phyloP scores from a whole-genome alignment of 2,329 filamentous ascomycete genomes.

The Teratosphaeria nubilosa region DNA sequence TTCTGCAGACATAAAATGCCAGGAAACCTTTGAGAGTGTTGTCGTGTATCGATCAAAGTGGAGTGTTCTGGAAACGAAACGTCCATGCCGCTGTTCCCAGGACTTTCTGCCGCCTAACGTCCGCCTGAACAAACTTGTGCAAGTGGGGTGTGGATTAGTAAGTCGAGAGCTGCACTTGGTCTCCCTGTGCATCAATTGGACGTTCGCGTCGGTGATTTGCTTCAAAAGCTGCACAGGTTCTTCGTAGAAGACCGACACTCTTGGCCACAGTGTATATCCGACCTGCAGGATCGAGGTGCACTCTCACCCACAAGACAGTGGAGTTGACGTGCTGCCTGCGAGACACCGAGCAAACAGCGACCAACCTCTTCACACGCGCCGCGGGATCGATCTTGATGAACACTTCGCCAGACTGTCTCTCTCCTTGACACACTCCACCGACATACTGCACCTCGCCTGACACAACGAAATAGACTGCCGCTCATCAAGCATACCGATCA shows the following conservation, averaged over 20 bases:
- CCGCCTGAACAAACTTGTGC: background rate
- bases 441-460: conserved; percentile 1
- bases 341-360: background rate
- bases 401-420: background rate
- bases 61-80: background rate
- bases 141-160: background rate
- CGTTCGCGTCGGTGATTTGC: background rate
- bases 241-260: background rate
- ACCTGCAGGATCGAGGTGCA: background rate
- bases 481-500: background rate
- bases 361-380: conserved; percentile 1
- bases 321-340: background rate
- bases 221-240: background rate
- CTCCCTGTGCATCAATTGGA: background rate
- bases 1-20: background rate
- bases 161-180: background rate
- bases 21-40: no score
- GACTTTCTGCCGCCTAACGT: background rate
- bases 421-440: background rate
- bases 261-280: background rate
- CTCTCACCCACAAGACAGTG: background rate
- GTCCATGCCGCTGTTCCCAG: background rate
- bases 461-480: background rate
- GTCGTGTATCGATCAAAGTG: background rate
- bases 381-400: conserved; percentile 1